Base-by-base conservation (phyloP, 495 filamentous ascomycete species). In the Monascus purpureus region DNA sequence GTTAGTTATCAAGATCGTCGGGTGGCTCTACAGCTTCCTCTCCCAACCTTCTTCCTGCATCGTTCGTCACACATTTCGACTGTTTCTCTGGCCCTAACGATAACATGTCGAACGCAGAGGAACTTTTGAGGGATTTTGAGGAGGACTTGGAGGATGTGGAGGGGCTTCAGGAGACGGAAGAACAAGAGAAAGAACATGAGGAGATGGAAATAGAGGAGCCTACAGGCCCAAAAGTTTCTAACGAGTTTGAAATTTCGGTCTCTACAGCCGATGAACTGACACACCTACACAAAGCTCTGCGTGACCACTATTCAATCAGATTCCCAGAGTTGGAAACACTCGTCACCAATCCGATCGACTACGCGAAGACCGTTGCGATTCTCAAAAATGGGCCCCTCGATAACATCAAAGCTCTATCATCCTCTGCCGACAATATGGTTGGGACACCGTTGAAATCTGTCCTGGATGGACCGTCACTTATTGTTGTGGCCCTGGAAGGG, bases 251-350 rank as follows among this genome's bases (percentile, higher is more conserved):
- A 39, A 82, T 92, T 20, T 87, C 92, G 13, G 83, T 88, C 8
- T 75, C 73, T 31, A 95, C 93, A 32, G 85, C 90, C 36, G 81
- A 81, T 45, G 86, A 96, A 53, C 81, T 95, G 29, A 81, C 80
- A 6, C 76, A 87, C 8, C 81, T 95, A 33, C 92, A 96, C 63
- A 96, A 96, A 65, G 84, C 79, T 47, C 79, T 95, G 36, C 71
- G 87, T 42, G 90, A 97, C 44, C 84, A 95, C 57, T 97, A 96
- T 57, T 93, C 86, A 11, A 68, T 79, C 24, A 75, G 90, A 40
- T 96, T 95, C 43, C 88, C 88, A 4, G 88, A 95, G 56, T 71
- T 97, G n/a, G 90, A 96, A 57, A 86, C 81, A 12, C 72, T 97
- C 23, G 76, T 97, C 44, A 81, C 76, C 40, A 93, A 81, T 45